Percentiles rank a stretch among this genome's conserved stretches.
phyloP scores from a whole-genome alignment of 805 yeast genomes.

The Cyberlindnera misumaiensis region DNA sequence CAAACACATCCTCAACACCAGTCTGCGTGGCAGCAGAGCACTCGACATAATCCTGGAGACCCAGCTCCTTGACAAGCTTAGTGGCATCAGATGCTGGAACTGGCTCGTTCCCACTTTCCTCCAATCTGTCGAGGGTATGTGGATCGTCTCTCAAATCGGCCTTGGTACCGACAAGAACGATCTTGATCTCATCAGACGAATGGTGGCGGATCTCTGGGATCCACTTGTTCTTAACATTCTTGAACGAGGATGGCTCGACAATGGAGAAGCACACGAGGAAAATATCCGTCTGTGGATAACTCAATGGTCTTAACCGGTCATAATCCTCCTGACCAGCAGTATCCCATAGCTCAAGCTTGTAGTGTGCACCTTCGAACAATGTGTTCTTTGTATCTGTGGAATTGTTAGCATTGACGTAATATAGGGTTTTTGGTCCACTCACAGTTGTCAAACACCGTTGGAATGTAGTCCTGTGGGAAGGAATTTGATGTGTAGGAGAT shows the following conservation, averaged over 20 bases:
- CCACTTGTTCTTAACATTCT: constrained; percentile 77
- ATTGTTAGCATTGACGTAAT: constrained; percentile 1
- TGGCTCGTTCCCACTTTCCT: constrained; percentile 56
- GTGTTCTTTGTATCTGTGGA: constrained; percentile 62
- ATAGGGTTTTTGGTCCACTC: neutral
- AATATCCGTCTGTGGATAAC: constrained; percentile 89
- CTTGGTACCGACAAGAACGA: constrained; percentile 83
- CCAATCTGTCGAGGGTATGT: constrained; percentile 57
- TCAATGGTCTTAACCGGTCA: constrained; percentile 81
- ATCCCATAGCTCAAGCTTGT: constrained; percentile 88
- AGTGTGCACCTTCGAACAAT: constrained; percentile 73
- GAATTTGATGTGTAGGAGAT: constrained; percentile 89
- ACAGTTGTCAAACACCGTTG: constrained; percentile 87
- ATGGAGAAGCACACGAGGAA: constrained; percentile 83
- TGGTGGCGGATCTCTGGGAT: constrained; percentile 84
- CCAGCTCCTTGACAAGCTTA: constrained; percentile 60
- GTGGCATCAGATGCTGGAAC: constrained; percentile 56
- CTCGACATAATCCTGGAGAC: constrained; percentile 71
- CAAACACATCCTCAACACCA: constrained; percentile 82
- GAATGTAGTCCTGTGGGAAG: constrained; percentile 89
- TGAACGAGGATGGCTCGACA: constrained; percentile 72
- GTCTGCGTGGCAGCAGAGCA: constrained; percentile 87
- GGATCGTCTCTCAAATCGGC: constrained; percentile 79
- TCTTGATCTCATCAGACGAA: constrained; percentile 61
- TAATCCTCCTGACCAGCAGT: constrained; percentile 95